Conservation (phyloP, 208 protist genomes). For the Blastocrithidia nonstop region DNA sequence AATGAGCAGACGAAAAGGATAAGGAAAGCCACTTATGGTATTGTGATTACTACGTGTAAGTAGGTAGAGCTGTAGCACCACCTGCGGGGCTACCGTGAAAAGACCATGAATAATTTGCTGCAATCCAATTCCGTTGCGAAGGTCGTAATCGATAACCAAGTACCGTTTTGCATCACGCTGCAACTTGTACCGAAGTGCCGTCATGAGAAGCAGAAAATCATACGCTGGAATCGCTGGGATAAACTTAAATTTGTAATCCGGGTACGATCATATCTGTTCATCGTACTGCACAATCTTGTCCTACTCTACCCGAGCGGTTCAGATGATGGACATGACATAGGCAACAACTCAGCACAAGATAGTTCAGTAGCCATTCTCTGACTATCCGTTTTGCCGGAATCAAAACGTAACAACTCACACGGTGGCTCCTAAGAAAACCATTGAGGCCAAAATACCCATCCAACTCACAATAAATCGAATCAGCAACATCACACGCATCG, state of each 20-base stretch:
- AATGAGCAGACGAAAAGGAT: slow-evolving; percentile 24
- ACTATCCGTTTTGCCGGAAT: slow-evolving; percentile 11
- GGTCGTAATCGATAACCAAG: slow-evolving; percentile 71
- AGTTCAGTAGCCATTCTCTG: slow-evolving; percentile 54
- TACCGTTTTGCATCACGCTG: slow-evolving; percentile 21
- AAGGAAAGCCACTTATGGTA: background rate
- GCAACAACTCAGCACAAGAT: slow-evolving; percentile 60
- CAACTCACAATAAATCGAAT: slow-evolving; percentile 28
- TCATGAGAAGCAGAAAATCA: slow-evolving; percentile 49
- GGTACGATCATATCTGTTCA: slow-evolving; percentile 42
- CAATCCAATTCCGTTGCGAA: slow-evolving; percentile 47
- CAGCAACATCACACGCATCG: slow-evolving; percentile 10
- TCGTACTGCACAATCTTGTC: slow-evolving; percentile 50
- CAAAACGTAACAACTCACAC: slow-evolving; percentile 44
- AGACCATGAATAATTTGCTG: slow-evolving; percentile 39
- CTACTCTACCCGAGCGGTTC: slow-evolving; percentile 44
- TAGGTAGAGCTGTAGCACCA: slow-evolving; percentile 58
- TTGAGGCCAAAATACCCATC: slow-evolving; percentile 25
- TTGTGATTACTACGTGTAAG: slow-evolving; percentile 6
- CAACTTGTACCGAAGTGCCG: slow-evolving; percentile 43
- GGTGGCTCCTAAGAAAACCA: slow-evolving; percentile 24
- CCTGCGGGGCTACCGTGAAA: slow-evolving; percentile 50
- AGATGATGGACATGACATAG: slow-evolving; percentile 49
- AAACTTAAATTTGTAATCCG: slow-evolving; percentile 45
- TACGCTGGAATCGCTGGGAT: slow-evolving; percentile 60